Percentiles rank a stretch among this genome's conserved stretches.
Conservation (phyloP, 1,139 yeast genomes). For the Candida sanyaensis region DNA sequence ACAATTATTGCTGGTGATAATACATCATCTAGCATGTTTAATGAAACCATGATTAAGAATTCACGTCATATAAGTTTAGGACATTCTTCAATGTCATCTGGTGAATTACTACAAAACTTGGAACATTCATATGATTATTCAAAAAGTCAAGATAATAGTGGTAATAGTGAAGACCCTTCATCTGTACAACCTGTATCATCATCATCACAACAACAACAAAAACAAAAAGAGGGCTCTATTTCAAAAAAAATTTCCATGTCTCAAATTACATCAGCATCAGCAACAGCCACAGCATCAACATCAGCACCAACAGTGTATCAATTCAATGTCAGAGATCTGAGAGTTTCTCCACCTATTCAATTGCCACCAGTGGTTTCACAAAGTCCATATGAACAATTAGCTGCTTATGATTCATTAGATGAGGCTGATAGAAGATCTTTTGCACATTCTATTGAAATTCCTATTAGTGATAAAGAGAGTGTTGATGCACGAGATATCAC, state of each 20-base stretch:
- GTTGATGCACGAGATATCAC: background rate
- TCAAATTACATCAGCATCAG: background rate
- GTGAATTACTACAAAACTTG: conserved; percentile 35
- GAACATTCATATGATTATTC: conserved; percentile 18
- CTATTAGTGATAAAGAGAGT: conserved; percentile 6
- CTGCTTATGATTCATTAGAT: background rate
- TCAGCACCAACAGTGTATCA: background rate
- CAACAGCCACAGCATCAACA: too few species aligned
- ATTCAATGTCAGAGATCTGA: background rate
- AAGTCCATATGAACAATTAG: background rate
- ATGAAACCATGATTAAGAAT: conserved; percentile 14
- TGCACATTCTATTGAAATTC: conserved; percentile 2
- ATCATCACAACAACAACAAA: background rate
- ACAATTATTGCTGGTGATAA: background rate
- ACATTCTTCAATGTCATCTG: conserved; percentile 34
- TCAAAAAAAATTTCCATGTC: background rate
- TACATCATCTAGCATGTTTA: conserved; percentile 7
- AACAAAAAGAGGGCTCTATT: background rate
- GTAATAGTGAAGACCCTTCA: conserved; percentile 1
- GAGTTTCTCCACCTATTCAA: conserved; percentile 4
- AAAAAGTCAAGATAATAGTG: conserved; percentile 9
- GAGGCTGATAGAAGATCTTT: background rate
- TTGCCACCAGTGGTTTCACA: conserved; percentile 1
- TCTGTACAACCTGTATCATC: background rate
- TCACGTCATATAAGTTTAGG: conserved; percentile 15